Evolutionary conservation across 1,284 basidiomycete genomes (phyloP), one percentile per base, ranked within the genome.

Genomic region (Malassezia obtusa): DNA sequence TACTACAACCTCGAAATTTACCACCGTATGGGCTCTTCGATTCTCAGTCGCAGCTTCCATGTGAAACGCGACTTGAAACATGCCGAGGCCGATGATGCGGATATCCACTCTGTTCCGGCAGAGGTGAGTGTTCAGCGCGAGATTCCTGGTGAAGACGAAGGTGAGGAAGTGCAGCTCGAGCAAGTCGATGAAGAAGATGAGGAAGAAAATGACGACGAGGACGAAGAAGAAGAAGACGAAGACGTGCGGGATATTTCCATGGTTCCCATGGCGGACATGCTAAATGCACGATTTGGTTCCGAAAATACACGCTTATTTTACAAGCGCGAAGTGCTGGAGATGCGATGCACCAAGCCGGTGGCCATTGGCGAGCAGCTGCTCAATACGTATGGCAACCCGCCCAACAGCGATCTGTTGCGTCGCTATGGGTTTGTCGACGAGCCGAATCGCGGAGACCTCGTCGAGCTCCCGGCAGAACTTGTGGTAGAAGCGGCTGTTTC

Each of bases 241-340:
- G 59, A 65, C 19, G 77, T 83, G 1, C 78, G 80, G 1, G 83
- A 87, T 60, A 83, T 89, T 10, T 84, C 87, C 0, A 94, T 98
- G 90, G 86, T 96, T 1, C 92, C 92, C 0, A 84, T 98, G 79
- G 94, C 92, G 1, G 92, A 96, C 75, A 84, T 96, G 79, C 78
- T 76, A 32, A 73, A 73, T 41, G 69, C 71, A 1, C 59, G 62
- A 2, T 68, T 64, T 48, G 66, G 60, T 15, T 68, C 64, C 19
- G 68, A 72, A 52, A 72, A 72, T 21, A 86, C 88, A 0, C 86
- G 85, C 62, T 76, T 92, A 4, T 91, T 89, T 68, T 83, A 89
- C 71, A 86, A 89, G 65, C 78, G 82, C 32, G 75, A 79, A 7
- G 76, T 79, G 21, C 79, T 94, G 14, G 83, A 81, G 59, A 94